Evolutionary conservation across 306 rosid genomes (phyloP), one percentile per base, ranked within the genome.

Genomic region (Calophaca sinica): DNA sequence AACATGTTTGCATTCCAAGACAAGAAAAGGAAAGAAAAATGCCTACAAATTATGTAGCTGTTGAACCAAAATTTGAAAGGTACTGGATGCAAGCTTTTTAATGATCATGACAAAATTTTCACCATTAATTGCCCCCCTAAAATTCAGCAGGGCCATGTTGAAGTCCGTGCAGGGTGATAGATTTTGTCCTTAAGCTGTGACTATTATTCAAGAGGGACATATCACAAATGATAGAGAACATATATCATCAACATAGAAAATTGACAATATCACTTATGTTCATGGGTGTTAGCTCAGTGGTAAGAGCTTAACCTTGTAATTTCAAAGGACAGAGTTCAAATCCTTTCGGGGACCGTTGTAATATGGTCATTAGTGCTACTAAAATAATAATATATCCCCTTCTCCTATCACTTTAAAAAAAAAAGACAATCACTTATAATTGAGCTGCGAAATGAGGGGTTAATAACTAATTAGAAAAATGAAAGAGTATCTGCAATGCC

Each of bases 101-200:
- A 63, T 29, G 61, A 63, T 32, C 15, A 48, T 54, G 53, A 2
- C 20, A 64, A 10, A 45, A 5, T 52, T 68, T 60, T 14, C 15
- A 9, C 12, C 11, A 2, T 28, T 28, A 28, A 20, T 52, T 73
- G 53, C 62, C 62, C 35, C 67, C 80, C 65, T 10, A 36, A 66
- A 48, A 52, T 73, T 73, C 52, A 45, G 80, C 74, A 46, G 68
- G 59, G 42, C 15, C 75, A 63, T 75, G 77, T 52, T 61, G 12
- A 42, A 57, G 10, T 48, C 41, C 53, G 38, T 50, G 51, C 15
- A 39, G 10, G 28, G 9, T 2, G 29, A 15, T 55, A 12, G 59
- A 66, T 42, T 75, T 44, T 41, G 67, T 53, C 73, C 42, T 53
- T 39, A 41, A 13, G 9, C 6, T 28, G 36, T 20, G 26, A 20